Base-by-base conservation (phyloP, 2,329 filamentous ascomycete genomes). In the Xylariaceae sp. region DNA sequence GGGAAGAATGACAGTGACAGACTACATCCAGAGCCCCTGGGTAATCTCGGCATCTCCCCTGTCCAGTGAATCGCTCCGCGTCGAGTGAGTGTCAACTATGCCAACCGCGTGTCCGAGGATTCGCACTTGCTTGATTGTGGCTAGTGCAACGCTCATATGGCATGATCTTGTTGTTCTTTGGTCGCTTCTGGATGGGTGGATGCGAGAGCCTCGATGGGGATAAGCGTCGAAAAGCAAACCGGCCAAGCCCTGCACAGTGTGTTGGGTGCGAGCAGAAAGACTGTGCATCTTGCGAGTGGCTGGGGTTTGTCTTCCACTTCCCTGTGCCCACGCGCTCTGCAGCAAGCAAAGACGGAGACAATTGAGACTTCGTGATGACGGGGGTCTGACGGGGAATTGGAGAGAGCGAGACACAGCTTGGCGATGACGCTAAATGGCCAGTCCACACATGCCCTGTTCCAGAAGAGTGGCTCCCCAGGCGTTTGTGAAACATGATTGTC, bases 401-500 rank as follows among this genome's bases (percentile, higher is more conserved):
- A 28, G 22, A 28, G 34, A 3, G 34, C 16, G 34, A 42, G 19
- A 17, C 28, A 33, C 43, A 34, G 50, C 47, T 51, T 50, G 51
- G 54, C 47, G 54, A 50, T 45, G 45, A 42, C 48, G 47, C 50
- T 45, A 53, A 46, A 44, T 28, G 48, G 43, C 28, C 45, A 42
- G 40, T 34, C 47, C 48, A 50, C 22, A 43, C 46, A 50, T 49
- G 38, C 45, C 42, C 18, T 43, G 53, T 47, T 45, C 49, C 47
- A 56, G 50, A 54, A 51, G 43, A 44, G 47, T 38, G 38, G 28
- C 59, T 55, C 67, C 73, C 74, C 66, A 68, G 71, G 68, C 69
- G 64, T 63, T 75, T 70, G 73, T 80, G 78, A 80, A 80, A 80
- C 78, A 74, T 67, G 65, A 71, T 61, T 51, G 60, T 69, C 72